Percentiles rank a stretch among this genome's conserved stretches.
Evolutionary conservation across 1,284 basidiomycete species (phyloP).

Genomic region (Amylostereum areolatum): DNA sequence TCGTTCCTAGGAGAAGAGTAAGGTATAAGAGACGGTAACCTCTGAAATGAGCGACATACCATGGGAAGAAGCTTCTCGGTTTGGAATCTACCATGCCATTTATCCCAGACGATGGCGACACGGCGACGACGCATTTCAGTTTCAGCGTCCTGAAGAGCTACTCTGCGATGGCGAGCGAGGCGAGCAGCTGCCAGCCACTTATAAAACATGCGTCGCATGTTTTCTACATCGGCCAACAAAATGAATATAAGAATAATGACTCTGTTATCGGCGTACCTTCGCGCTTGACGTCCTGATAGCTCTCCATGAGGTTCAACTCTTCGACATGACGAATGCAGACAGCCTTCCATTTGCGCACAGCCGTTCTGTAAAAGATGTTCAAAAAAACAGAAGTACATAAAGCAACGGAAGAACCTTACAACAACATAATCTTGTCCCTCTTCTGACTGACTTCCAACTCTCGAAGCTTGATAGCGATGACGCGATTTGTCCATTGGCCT

Average conservation of each 20-base stretch:
- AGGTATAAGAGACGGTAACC: background rate
- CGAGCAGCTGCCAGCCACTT: conserved; percentile 63
- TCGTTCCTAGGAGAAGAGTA: conserved; percentile 43
- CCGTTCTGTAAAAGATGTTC: conserved; percentile 29
- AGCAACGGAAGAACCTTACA: conserved; percentile 29
- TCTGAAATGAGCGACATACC: conserved; percentile 33
- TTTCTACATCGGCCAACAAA: conserved; percentile 37
- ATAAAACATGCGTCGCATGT: conserved; percentile 58
- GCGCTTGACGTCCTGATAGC: conserved; percentile 68
- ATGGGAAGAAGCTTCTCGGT: conserved; percentile 57
- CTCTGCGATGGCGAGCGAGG: conserved; percentile 48
- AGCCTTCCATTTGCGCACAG: conserved; percentile 64
- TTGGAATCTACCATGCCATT: conserved; percentile 66
- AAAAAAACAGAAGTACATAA: background rate
- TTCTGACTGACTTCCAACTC: conserved; percentile 58
- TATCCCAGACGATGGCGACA: conserved; percentile 60
- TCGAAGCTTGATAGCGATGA: conserved; percentile 65
- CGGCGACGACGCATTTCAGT: conserved; percentile 48
- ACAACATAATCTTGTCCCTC: conserved; percentile 37
- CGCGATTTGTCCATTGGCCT: conserved; percentile 60
- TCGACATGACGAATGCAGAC: conserved; percentile 58
- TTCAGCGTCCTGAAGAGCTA: conserved; percentile 54
- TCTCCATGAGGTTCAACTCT: conserved; percentile 71
- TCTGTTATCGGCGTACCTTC: conserved; percentile 43
- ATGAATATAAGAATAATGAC: background rate